phyloP scores from a whole-genome alignment of 2,329 filamentous ascomycete species.

The Tolypocladium sp. region DNA sequence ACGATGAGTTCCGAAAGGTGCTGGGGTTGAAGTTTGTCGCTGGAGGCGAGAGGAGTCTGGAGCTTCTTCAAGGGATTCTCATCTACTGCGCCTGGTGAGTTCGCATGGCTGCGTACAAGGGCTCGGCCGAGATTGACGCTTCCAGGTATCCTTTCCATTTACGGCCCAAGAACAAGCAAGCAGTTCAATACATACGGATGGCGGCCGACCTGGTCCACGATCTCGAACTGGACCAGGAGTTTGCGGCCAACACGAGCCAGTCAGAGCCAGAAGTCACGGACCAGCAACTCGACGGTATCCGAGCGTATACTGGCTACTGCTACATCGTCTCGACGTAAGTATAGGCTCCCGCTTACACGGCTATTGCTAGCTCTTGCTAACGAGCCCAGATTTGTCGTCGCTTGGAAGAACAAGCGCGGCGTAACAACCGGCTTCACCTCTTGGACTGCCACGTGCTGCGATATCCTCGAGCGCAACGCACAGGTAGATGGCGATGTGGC shows the following conservation, averaged over 20 bases:
- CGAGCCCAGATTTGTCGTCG: constrained; percentile 23
- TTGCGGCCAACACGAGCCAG: neutral
- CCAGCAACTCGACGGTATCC: constrained; percentile 29
- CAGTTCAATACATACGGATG: constrained; percentile 43
- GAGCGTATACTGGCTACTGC: constrained; percentile 36
- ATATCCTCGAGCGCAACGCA: constrained; percentile 28
- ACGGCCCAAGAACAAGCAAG: constrained; percentile 39
- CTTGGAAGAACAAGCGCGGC: constrained; percentile 25
- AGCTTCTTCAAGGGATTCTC: constrained; percentile 47
- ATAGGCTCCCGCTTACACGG: neutral
- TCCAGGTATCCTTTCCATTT: constrained; percentile 47
- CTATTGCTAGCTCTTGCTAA: constrained; percentile 2
- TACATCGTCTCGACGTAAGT: constrained; percentile 33
- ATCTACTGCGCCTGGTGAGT: constrained; percentile 49
- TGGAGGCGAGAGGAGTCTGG: constrained; percentile 45
- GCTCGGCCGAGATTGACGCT: neutral
- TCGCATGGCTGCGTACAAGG: neutral
- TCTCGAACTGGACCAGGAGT: constrained; percentile 36
- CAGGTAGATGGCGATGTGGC: constrained; percentile 28
- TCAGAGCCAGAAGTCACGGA: constrained; percentile 1
- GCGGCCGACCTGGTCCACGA: constrained; percentile 39
- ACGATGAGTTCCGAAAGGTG: constrained; percentile 48
- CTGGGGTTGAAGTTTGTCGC: constrained; percentile 48
- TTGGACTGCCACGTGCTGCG: constrained; percentile 36
- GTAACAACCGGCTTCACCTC: constrained; percentile 24